Base-by-base conservation (phyloP, 768 basidiomycete species). In the Hericium coralloides region DNA sequence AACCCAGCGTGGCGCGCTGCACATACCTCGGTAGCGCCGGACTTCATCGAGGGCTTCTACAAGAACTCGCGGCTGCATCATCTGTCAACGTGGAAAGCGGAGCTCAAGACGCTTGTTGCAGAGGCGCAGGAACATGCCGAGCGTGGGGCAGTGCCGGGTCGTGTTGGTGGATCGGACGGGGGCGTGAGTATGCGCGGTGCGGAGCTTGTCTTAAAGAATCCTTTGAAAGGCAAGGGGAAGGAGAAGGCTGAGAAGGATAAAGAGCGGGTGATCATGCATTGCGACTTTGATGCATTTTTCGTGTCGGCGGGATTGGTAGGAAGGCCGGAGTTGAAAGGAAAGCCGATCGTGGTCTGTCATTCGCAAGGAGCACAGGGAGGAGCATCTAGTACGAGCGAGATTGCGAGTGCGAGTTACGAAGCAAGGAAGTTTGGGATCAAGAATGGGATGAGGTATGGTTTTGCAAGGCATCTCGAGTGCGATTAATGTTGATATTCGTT, bases 211-310 rank as follows among this genome's bases (percentile, higher is more conserved):
- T 66, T 75, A 65, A 73, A 69, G 55, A 81, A 82, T 8, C 79
- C 83, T 41, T 74, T 76, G 64, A 84, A 85, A 61, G 78, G 74
- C 47, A 85, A 83, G 67, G 77, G 73, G 59, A 83, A 77, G 63
- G 80, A 74, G 15, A 71, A 69, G 49, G 78, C 76, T 43, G 75
- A 75, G 37, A 77, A 75, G 2, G 72, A 75, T 18, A 62, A 76
- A 37, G 79, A 83, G 45, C 77, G 79, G 15, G 81, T 89, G 10
- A 87, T 92, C 64, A 90, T 94, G 89, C 92, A 94, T 64, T 91
- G 89, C 62, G 92, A 94, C 68, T 98, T 98, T 61, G 97, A 99
- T 65, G 92, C 87, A 60, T 98, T 98, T 76, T 99, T 99, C 66
- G 95, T 98, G 12, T 85, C 90, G 1, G 95, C 87, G n/a, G 92